Conservation (phyloP, 345 rosid genomes). For the Pelargonium nanum region DNA sequence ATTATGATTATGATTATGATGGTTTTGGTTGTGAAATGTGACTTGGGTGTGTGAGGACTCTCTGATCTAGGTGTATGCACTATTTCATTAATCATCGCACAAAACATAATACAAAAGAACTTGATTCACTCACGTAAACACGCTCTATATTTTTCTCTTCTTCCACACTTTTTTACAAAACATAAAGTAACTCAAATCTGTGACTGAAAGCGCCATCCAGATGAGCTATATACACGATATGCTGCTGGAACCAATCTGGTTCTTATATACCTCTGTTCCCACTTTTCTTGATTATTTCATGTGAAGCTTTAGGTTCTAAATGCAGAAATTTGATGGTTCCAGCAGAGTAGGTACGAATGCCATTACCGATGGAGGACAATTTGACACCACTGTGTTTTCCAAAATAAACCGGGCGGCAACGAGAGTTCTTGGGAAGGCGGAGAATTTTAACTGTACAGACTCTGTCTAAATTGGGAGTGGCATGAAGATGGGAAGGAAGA, state of each 20-base stretch:
- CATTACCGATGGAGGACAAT: neutral
- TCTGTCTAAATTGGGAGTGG: conserved; percentile 20
- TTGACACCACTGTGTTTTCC: conserved; percentile 4
- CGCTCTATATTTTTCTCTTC: neutral
- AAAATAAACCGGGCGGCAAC: conserved; percentile 11
- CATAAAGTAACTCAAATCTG: conserved; percentile 22
- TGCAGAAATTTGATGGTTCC: conserved; percentile 11
- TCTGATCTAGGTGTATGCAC: too few species aligned
- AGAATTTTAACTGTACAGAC: conserved; percentile 19
- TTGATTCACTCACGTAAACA: neutral
- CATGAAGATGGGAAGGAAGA: conserved; percentile 40
- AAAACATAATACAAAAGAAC: neutral
- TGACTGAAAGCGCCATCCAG: conserved; percentile 55
- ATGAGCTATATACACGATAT: conserved; percentile 17
- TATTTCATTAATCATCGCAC: neutral
- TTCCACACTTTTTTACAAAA: neutral
- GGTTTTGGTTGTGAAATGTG: neutral
- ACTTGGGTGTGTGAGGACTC: too few species aligned
- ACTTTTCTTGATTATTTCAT: conserved; percentile 4
- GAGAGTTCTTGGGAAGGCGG: conserved; percentile 12
- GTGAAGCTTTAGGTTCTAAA: conserved; percentile 20
- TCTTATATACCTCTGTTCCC: neutral
- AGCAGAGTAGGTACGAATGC: conserved; percentile 11
- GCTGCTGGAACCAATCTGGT: neutral
- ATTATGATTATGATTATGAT: neutral